Evolutionary conservation across 140 eudicot genomes (phyloP).

Genomic region (Bidens hawaiensis): DNA sequence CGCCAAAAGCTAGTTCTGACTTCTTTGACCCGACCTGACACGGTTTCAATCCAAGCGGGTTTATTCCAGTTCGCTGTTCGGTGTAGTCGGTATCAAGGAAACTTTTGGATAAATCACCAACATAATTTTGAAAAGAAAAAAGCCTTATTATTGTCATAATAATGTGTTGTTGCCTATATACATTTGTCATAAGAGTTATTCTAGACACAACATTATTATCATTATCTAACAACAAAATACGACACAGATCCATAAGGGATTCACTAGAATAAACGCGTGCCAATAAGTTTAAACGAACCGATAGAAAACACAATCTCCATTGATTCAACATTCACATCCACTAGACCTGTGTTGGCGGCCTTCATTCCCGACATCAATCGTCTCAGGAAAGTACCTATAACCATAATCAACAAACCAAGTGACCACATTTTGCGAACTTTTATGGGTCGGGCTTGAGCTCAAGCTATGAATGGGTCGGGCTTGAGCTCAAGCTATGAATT

Average conservation of each 20-base stretch:
- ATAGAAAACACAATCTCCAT: neutral
- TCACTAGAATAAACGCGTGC: neutral
- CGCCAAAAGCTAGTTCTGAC: too few species aligned
- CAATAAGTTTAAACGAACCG: neutral
- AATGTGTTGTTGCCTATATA: neutral
- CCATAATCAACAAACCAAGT: constrained; percentile 8
- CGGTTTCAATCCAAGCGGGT: too few species aligned
- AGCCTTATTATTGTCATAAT: neutral
- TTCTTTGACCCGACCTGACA: too few species aligned
- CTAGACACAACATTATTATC: neutral
- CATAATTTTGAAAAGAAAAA: too few species aligned
- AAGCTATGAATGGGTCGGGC: too few species aligned
- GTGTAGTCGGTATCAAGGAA: too few species aligned
- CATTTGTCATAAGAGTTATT: neutral
- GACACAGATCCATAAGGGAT: neutral
- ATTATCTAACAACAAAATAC: neutral
- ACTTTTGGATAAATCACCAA: too few species aligned
- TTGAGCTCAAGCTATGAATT: too few species aligned
- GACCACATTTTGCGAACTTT: neutral
- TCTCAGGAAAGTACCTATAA: constrained; percentile 60
- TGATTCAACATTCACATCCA: constrained; percentile 67
- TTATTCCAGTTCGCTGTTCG: too few species aligned
- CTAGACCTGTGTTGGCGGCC: constrained; percentile 56
- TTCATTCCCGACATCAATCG: constrained; percentile 51
- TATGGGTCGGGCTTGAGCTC: too few species aligned